These are phyloP conservation scores for Fusarium nelsonii DNA, from an alignment of 2,329 filamentous ascomycete genomes.

Conservation along the genomic window DNA sequence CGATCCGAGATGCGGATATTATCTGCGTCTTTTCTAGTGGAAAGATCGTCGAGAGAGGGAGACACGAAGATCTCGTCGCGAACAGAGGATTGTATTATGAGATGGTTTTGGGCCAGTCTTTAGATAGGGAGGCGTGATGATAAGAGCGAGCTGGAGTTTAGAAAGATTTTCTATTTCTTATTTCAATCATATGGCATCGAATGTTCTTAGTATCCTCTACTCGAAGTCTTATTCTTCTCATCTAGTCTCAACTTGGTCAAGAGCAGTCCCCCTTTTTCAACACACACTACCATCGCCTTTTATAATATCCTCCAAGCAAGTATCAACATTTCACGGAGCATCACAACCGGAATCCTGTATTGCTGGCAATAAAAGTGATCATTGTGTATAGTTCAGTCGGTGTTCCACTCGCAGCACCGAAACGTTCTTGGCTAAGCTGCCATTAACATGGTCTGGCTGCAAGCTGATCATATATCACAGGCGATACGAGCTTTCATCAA, in stretches of 20 bases:
- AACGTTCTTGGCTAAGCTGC: too few relatives aligned
- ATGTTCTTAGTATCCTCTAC: too few relatives aligned
- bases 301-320: not conserved
- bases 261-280: not conserved
- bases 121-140: constrained; percentile 52
- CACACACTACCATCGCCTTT: not conserved
- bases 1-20: constrained; percentile 68
- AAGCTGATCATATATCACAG: too few relatives aligned
- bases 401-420: too few relatives aligned
- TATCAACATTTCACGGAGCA: too few relatives aligned
- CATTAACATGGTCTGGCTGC: too few relatives aligned
- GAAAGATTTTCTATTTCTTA: not conserved
- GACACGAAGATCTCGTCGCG: constrained; percentile 68
- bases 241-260: not conserved
- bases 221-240: not conserved
- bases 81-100: constrained; percentile 63
- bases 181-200: not conserved
- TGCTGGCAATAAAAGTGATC: too few relatives aligned
- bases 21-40: constrained; percentile 70
- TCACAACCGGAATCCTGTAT: too few relatives aligned
- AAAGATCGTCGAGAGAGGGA: constrained; percentile 68
- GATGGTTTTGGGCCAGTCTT: constrained; percentile 63
- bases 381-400: too few relatives aligned
- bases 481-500: too few relatives aligned
- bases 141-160: not conserved